A percentile compares a stretch with the other conserved stretches of the same genome.
Conservation (phyloP, 768 basidiomycete species). For the Mycena pura region DNA sequence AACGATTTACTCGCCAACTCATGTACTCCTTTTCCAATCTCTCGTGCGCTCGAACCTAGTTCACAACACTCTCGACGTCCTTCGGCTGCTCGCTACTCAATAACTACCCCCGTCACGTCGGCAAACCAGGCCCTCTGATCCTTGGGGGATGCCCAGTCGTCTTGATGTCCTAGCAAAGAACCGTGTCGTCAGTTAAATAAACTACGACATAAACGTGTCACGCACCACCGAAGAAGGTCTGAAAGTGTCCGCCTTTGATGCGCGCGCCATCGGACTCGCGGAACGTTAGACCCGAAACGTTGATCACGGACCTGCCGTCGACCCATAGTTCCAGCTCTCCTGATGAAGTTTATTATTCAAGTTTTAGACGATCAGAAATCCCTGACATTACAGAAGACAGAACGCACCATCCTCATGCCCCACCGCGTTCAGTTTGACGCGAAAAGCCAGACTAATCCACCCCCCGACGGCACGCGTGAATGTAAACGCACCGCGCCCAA, state of each 20-base stretch:
- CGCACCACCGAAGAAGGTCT: slow-evolving; percentile 82
- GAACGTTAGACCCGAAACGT: slow-evolving; percentile 54
- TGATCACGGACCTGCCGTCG: slow-evolving; percentile 64
- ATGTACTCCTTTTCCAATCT: no score
- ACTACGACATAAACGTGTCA: not conserved
- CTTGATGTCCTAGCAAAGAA: slow-evolving; percentile 49
- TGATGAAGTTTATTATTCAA: no score
- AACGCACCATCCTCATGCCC: slow-evolving; percentile 62
- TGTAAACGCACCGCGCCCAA: slow-evolving; percentile 69
- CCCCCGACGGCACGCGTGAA: slow-evolving; percentile 56
- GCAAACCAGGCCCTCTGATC: slow-evolving; percentile 67
- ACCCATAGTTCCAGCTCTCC: slow-evolving; percentile 74
- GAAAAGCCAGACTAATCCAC: slow-evolving; percentile 70
- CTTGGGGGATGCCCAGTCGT: slow-evolving; percentile 67
- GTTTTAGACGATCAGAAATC: no score
- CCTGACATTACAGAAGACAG: no score
- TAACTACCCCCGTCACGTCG: slow-evolving; percentile 56
- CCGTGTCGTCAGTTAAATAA: not conserved
- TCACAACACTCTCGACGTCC: no score
- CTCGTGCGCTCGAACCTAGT: no score
- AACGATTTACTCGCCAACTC: no score
- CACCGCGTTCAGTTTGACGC: slow-evolving; percentile 72
- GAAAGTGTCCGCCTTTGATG: slow-evolving; percentile 75
- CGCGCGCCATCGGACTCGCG: slow-evolving; percentile 48
- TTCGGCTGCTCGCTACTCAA: slow-evolving; percentile 18